A percentile compares a stretch with the other conserved stretches of the same genome.
Conservation (phyloP, 2,329 filamentous ascomycete genomes). For the Aschersonia sp. region DNA sequence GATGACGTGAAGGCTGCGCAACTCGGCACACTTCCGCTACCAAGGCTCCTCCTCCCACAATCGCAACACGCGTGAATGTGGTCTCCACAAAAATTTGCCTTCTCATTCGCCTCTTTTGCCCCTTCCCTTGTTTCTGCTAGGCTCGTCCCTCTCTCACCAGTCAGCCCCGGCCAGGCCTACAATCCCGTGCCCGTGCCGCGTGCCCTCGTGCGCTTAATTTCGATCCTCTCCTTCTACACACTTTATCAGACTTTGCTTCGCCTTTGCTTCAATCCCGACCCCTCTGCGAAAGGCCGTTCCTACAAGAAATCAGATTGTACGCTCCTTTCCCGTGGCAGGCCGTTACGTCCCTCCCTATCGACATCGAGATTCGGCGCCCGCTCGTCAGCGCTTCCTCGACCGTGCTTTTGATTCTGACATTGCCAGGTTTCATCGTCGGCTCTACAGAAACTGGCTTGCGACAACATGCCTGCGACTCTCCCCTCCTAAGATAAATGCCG, state of each 20-base stretch:
- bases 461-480: slow-evolving; percentile 4
- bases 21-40: not conserved
- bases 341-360: too few relatives aligned
- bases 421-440: not conserved
- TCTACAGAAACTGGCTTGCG: not conserved
- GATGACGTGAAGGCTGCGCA: not conserved
- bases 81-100: not conserved
- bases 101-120: not conserved
- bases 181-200: not conserved
- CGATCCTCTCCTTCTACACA: not conserved
- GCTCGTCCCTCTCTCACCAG: not conserved
- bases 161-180: too few relatives aligned
- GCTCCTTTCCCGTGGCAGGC: not conserved
- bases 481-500: not conserved
- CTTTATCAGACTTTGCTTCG: not conserved
- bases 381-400: not conserved
- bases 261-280: not conserved
- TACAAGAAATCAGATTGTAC: not conserved
- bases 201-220: not conserved
- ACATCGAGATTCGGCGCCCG: too few relatives aligned
- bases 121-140: not conserved
- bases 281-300: not conserved
- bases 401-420: not conserved
- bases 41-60: not conserved
- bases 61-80: not conserved